Percentiles rank a stretch among this genome's conserved stretches.
phyloP scores from a whole-genome alignment of 2,329 filamentous ascomycete genomes.

The Phoma sp. region DNA sequence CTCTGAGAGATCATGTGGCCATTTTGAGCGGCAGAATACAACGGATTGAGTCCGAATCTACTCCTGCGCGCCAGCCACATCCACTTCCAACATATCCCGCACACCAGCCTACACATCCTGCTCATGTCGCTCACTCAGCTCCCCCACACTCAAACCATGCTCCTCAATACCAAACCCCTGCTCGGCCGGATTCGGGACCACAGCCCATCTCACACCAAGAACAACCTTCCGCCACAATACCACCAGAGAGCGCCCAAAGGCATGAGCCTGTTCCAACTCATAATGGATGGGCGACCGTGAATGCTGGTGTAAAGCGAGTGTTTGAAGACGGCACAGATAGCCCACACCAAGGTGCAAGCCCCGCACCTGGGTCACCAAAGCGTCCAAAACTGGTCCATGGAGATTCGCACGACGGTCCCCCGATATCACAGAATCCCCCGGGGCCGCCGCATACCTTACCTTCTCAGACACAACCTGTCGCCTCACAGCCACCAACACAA shows the following conservation, averaged over 20 bases:
- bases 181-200: constrained; percentile 24
- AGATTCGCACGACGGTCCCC: not conserved
- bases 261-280: constrained; percentile 25
- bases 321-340: constrained; percentile 47
- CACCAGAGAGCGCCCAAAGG: constrained; percentile 30
- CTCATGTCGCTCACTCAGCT: constrained; percentile 23
- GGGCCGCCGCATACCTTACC: constrained; percentile 24
- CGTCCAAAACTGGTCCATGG: constrained; percentile 52
- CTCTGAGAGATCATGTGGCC: constrained; percentile 56
- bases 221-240: constrained; percentile 12
- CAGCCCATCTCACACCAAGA: constrained; percentile 26
- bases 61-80: not conserved
- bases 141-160: constrained; percentile 5
- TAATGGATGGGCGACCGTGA: constrained; percentile 55
- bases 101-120: constrained; percentile 22
- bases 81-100: not conserved
- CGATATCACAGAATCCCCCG: constrained; percentile 21
- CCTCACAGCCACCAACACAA: constrained; percentile 34
- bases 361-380: constrained; percentile 52
- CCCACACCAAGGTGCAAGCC: constrained; percentile 26
- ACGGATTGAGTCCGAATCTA: constrained; percentile 30
- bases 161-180: constrained; percentile 18
- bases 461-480: constrained; percentile 42
- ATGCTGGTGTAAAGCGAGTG: constrained; percentile 51
- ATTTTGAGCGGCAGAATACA: constrained; percentile 57